Conservation (phyloP, 352 stramenopile species). For the Globisporangium nunn region DNA sequence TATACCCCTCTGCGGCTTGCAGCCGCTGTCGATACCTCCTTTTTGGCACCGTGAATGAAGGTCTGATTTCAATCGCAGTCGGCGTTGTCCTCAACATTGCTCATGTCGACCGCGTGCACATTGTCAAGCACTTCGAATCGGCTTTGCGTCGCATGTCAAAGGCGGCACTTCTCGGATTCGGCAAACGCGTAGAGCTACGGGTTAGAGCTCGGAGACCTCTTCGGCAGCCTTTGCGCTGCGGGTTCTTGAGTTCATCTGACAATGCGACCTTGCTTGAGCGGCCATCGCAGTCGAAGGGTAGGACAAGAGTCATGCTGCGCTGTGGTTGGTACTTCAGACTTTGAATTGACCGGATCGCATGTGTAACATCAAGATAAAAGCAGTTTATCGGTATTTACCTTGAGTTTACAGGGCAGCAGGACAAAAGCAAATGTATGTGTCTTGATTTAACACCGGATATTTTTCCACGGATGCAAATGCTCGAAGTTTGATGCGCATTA, state of each 20-base stretch:
- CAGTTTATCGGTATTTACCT: too few relatives aligned
- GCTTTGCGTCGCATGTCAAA: conserved; percentile 37
- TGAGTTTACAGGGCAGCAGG: too few relatives aligned
- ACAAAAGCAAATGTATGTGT: too few relatives aligned
- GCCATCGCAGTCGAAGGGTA: too few relatives aligned
- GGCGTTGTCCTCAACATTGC: conserved; percentile 30
- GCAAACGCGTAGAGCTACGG: conserved; percentile 55
- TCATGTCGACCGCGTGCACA: conserved; percentile 47
- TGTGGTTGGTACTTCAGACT: too few relatives aligned
- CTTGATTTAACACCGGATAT: too few relatives aligned
- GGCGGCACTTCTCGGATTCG: conserved; percentile 42
- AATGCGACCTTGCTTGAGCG: too few relatives aligned
- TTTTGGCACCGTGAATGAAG: conserved; percentile 27
- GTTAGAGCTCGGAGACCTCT: conserved; percentile 48
- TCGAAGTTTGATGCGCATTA: too few relatives aligned
- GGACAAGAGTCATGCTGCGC: too few relatives aligned
- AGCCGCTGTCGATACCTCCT: conserved; percentile 1
- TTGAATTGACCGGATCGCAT: too few relatives aligned
- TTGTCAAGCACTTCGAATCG: conserved; percentile 66
- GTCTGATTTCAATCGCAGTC: conserved; percentile 19
- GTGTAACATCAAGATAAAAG: too few relatives aligned
- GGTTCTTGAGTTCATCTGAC: conserved; percentile 33
- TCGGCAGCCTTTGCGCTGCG: conserved; percentile 39
- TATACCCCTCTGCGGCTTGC: conserved; percentile 11
- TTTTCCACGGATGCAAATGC: too few relatives aligned